Evolutionary conservation across 805 yeast genomes (phyloP).

Genomic region (Komagataella kurtzmanii): DNA sequence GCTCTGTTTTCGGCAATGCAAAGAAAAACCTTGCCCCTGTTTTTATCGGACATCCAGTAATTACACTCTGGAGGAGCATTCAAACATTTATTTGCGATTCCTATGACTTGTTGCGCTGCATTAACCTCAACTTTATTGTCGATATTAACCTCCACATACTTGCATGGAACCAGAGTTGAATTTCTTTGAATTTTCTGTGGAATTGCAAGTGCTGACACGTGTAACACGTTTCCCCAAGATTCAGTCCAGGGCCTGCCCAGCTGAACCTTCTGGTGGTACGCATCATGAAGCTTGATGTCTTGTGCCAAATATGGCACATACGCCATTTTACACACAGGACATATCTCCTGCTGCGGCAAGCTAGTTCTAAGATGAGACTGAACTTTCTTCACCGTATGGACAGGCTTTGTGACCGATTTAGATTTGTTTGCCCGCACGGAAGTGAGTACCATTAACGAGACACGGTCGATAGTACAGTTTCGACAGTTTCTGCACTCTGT

Average conservation of each 20-base stretch:
- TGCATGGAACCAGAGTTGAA: neutral
- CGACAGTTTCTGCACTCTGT: neutral
- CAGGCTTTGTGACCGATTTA: neutral
- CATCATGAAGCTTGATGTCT: slow-evolving; percentile 34
- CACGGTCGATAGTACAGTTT: neutral
- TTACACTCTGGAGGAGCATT: slow-evolving; percentile 32
- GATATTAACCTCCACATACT: slow-evolving; percentile 19
- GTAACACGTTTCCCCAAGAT: slow-evolving; percentile 18
- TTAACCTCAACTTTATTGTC: slow-evolving; percentile 16
- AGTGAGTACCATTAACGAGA: neutral
- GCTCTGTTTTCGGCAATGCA: slow-evolving; percentile 31
- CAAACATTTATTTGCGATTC: slow-evolving; percentile 44
- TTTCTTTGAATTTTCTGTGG: neutral
- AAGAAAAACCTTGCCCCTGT: slow-evolving; percentile 33
- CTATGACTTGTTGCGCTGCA: slow-evolving; percentile 26
- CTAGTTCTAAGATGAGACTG: neutral
- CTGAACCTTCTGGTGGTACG: slow-evolving; percentile 34
- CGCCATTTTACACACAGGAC: slow-evolving; percentile 35
- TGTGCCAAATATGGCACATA: slow-evolving; percentile 24
- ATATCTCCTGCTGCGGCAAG: neutral
- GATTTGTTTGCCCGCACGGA: neutral
- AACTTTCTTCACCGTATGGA: neutral
- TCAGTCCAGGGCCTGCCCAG: slow-evolving; percentile 37
- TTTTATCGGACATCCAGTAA: slow-evolving; percentile 10
- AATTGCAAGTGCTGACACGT: neutral